phyloP scores from a whole-genome alignment of 2,329 filamentous ascomycete species.

The Sporothrix phasma region DNA sequence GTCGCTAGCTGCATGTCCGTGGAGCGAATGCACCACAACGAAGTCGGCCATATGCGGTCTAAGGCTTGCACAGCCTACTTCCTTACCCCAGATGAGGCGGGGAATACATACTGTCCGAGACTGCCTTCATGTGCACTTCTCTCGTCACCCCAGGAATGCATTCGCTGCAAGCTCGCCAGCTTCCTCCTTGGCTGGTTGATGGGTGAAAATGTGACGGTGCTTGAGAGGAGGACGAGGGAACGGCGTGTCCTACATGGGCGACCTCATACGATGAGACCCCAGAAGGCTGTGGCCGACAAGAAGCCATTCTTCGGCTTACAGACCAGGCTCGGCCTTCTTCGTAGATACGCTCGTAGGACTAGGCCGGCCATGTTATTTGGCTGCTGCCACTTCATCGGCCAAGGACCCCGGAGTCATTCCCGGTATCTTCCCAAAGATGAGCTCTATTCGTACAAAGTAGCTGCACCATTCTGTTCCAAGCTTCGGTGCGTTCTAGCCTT shows the following conservation, averaged over 20 bases:
- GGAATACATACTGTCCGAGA: background rate
- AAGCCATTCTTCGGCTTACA: background rate
- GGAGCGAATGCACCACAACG: background rate
- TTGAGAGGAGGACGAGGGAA: background rate
- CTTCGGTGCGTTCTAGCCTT: constrained; percentile 7
- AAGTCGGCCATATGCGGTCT: constrained; percentile 10
- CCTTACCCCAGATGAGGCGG: background rate
- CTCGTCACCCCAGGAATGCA: background rate
- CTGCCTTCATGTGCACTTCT: background rate
- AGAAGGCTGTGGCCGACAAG: background rate
- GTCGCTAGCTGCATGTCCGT: constrained; percentile 7
- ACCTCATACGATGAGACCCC: background rate
- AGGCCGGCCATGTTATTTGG: background rate
- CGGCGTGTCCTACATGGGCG: constrained; percentile 1
- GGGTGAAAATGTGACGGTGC: background rate
- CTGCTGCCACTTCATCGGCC: constrained; percentile 5
- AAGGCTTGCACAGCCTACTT: constrained; percentile 11
- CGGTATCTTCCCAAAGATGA: background rate
- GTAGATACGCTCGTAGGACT: background rate
- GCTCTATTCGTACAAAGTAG: too few species aligned
- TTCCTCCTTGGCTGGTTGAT: background rate
- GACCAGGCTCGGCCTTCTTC: background rate
- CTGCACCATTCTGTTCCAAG: background rate
- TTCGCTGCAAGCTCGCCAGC: background rate
- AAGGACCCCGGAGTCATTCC: background rate